Conservation (phyloP, 148 eudicot genomes). For the Camellia japonica region DNA sequence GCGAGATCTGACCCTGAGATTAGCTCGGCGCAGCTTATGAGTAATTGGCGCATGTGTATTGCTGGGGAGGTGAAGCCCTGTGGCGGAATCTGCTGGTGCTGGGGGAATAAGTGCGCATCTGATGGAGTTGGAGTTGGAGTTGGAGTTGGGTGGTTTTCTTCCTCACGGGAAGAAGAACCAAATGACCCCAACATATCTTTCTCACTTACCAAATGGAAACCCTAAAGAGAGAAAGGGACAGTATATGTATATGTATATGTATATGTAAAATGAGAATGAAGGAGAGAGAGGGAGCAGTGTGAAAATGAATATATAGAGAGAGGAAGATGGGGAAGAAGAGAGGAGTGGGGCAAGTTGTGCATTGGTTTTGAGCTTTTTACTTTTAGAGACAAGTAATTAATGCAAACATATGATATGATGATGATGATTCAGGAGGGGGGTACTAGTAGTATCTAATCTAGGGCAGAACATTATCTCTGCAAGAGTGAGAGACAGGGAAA, state of each 20-base stretch:
- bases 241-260: not conserved
- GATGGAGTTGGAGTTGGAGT: conserved; percentile 7
- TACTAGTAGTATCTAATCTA: not conserved
- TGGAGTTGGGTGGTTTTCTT: conserved; percentile 25
- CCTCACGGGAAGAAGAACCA: conserved; percentile 25
- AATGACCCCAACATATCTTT: conserved; percentile 31
- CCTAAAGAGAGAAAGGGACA: conserved; percentile 14
- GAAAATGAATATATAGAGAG: not conserved
- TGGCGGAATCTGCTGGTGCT: conserved; percentile 18
- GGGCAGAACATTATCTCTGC: conserved; percentile 3
- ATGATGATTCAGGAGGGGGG: not conserved
- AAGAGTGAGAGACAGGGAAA: not conserved
- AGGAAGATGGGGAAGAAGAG: not conserved
- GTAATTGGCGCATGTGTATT: conserved; percentile 54
- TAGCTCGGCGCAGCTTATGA: conserved; percentile 67
- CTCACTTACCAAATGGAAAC: conserved; percentile 3
- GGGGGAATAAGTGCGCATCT: conserved; percentile 11
- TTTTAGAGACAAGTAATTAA: not conserved
- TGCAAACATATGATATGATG: not conserved
- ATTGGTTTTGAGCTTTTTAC: not conserved
- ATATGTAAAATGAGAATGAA: not conserved
- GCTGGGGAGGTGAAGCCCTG: conserved; percentile 26
- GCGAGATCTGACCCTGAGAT: conserved; percentile 55
- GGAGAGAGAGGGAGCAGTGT: not conserved
- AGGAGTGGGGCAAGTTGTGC: not conserved